A percentile compares a stretch with the other conserved stretches of the same genome.
Conservation (phyloP, 169 alveolate species). For the Plasmodium inui region DNA sequence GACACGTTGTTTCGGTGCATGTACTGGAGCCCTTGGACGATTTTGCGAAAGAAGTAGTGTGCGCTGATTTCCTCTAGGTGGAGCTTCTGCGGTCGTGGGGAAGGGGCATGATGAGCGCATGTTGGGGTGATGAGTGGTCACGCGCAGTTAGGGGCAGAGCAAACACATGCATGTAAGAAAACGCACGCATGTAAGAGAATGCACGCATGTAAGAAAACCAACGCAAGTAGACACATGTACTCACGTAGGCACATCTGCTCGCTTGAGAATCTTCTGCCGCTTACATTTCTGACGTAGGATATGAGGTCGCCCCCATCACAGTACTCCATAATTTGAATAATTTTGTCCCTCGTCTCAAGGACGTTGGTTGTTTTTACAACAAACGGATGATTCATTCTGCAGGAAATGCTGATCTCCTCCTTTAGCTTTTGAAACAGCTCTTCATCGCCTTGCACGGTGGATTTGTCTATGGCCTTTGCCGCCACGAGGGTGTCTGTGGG, state of each 20-base stretch:
- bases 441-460: conserved; percentile 79
- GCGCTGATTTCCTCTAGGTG: conserved; percentile 83
- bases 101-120: neutral
- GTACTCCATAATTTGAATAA: conserved; percentile 90
- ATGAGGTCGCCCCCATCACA: conserved; percentile 94
- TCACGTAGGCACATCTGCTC: neutral
- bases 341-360: conserved; percentile 84
- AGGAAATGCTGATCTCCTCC: conserved; percentile 84
- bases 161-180: conserved; percentile 6
- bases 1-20: conserved; percentile 86
- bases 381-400: conserved; percentile 84
- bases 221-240: neutral
- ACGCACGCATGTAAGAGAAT: neutral
- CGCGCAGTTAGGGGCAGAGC: neutral
- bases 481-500: conserved; percentile 72
- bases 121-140: neutral
- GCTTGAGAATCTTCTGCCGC: neutral
- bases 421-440: conserved; percentile 77
- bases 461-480: conserved; percentile 81
- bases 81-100: conserved; percentile 22
- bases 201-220: neutral
- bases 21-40: conserved; percentile 84
- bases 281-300: conserved; percentile 88
- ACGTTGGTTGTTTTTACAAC: conserved; percentile 84
- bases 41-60: conserved; percentile 84